Evolutionary conservation across 2,329 filamentous ascomycete species (phyloP), one percentile per base, ranked within the genome.

Genomic region (Emericellopsis atlantica): DNA sequence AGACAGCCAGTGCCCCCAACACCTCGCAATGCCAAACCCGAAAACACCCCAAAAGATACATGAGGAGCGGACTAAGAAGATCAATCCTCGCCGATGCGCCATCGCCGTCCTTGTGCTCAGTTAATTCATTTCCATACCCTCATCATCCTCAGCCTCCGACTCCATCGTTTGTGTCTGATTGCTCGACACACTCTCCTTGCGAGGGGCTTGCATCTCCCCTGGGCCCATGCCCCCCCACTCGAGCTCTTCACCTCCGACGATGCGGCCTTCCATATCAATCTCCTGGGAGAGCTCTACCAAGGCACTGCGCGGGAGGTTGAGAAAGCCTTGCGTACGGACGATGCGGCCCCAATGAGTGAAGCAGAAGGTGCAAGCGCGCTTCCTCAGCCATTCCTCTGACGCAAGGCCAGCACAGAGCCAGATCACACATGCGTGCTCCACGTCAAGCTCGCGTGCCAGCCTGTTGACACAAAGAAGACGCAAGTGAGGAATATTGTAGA

Each of bases 401-500:
- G 92, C 90, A 12, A 90, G 78, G 7, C 82, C 84, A 2, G 92
- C 88, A 48, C 88, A 87, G 59, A 96, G 89, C 88, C 93, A 98
- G 43, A 95, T 89, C 50, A 93, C 82, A 48, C 92, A 95, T 3
- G 90, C 90, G 54, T 95, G 88, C 45, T 94, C 86, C 32, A 96
- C 83, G 55, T 96, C 90, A 4, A 98, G 74, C 55, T 98, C 92
- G 46, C 86, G 84, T 42, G 84, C 82, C 4, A 98, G 72, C 8
- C 92, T 78, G 56, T 95, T 90, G 41, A 96, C 84, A 57, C 90
- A 95, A 2, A 96, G 72, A 7, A 95, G 74, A 16, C 90, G 84
- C 21, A 98, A 76, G 49, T 92, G 87, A 1, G 89, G 89, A 66
- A 98, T 93, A 55, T 95, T 90, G 64, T 98, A 98, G 37, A 96